Base-by-base conservation (phyloP, 192 early-diverging fungal genomes). In the Umbelopsis ramanniana region DNA sequence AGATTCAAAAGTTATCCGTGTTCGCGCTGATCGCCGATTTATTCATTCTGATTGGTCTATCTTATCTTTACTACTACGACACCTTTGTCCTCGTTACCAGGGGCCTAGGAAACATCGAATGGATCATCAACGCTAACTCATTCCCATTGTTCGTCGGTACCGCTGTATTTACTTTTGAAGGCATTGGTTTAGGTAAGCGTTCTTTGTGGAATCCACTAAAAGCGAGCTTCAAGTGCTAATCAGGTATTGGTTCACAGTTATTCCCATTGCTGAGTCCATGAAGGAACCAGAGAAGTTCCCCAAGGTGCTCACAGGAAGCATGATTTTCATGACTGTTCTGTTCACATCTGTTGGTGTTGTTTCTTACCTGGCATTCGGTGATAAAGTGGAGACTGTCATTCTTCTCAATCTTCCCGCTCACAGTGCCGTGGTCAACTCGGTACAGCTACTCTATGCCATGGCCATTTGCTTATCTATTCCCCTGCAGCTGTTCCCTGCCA, bases 101-200 rank as follows among this genome's bases (percentile, higher is more conserved):
- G 14, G 96, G 96, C 4, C 69, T 91, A 37, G 89, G 90, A 11
- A 85, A 94, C 47, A 84, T 97, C 19, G 80, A 86, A 66, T 71
- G 81, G 74, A 76, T 83, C 53, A 88, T 98, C 75, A 98, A 98
- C 81, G 76, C 84, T 53, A 85, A 89, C 68, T 87, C 87, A 46
- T 97, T 96, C 75, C 86, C 94, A 23, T 78, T 97, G 66, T 96
- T 97, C 73, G 89, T 98, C 46, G 97, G 97, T 57, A 98, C 97
- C 19, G 97, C 97, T 37, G 93, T 96, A 66, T 96, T 91, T 81
- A 88, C 91, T 11, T 97, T 93, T 73, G 94, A 94, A 85, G 92
- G 95, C 67, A 93, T 95, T 71, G 92, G 93, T 67, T 79, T 95
- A 43, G 90, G 76, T 78, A 70, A 69, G 52, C 52, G 46, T 17